Percentiles rank a stretch among this genome's conserved stretches.
phyloP scores from a whole-genome alignment of 352 stramenopile genomes.

The Globisporangium canariense region DNA sequence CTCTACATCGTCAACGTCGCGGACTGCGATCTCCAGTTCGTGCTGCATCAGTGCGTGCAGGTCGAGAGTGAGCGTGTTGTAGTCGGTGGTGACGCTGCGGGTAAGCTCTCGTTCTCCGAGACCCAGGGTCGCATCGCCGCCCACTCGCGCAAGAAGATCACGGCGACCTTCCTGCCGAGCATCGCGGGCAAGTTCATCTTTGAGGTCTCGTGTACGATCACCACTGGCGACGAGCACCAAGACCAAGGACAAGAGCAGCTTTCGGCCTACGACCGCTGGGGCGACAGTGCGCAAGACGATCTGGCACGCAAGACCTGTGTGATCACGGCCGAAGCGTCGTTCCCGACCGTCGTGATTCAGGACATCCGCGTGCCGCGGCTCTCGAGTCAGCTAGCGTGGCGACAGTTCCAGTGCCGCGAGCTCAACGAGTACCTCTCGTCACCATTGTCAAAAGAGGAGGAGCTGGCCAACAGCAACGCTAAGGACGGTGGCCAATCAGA shows the following conservation, averaged over 20 bases:
- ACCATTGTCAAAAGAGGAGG: constrained; percentile 39
- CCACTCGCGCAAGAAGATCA: constrained; percentile 73
- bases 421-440: constrained; percentile 70
- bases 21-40: constrained; percentile 73
- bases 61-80: constrained; percentile 10
- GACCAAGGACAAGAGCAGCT: neutral
- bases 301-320: constrained; percentile 22
- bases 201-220: constrained; percentile 52
- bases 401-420: constrained; percentile 67
- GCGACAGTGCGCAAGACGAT: neutral
- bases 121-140: constrained; percentile 60
- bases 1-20: constrained; percentile 74
- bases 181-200: constrained; percentile 72
- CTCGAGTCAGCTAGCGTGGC: constrained; percentile 54
- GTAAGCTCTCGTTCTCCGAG: constrained; percentile 55
- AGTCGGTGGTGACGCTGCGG: constrained; percentile 4
- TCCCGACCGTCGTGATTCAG: constrained; percentile 83
- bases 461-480: constrained; percentile 27
- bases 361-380: constrained; percentile 67
- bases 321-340: constrained; percentile 77
- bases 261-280: constrained; percentile 26
- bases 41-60: constrained; percentile 38
- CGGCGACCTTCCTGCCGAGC: constrained; percentile 67
- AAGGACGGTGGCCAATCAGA: constrained; percentile 9
- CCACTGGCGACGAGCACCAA: constrained; percentile 10